phyloP scores from a whole-genome alignment of 176 grass and related monocot genomes.

The barley (Hordeum vulgare) region MorexV3_pseudomolecules_assembly NC_058518.1:151791061-151791560 shows the following conservation, averaged over 20 bases:
- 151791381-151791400: not conserved
- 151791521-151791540: not conserved
- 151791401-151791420: rapidly evolving
- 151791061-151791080: constrained; percentile 14
- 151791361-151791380: not conserved
- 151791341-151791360: not conserved
- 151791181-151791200: not conserved
- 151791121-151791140: not conserved
- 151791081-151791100: constrained; percentile 18
- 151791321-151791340: not conserved
- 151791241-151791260: not conserved
- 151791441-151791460: no score
- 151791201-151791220: not conserved
- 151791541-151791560: not conserved
- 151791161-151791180: not conserved
- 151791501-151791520: no score
- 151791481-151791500: not conserved
- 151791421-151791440: not conserved
- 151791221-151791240: constrained; percentile 5
- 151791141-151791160: not conserved
- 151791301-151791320: constrained; percentile 32
- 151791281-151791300: not conserved
- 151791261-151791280: not conserved
- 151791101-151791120: constrained; percentile 7
- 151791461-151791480: no score